Evolutionary conservation across 805 yeast species (phyloP), one percentile per base, ranked within the genome.

Genomic region (Blastobotrys peoriensis): DNA sequence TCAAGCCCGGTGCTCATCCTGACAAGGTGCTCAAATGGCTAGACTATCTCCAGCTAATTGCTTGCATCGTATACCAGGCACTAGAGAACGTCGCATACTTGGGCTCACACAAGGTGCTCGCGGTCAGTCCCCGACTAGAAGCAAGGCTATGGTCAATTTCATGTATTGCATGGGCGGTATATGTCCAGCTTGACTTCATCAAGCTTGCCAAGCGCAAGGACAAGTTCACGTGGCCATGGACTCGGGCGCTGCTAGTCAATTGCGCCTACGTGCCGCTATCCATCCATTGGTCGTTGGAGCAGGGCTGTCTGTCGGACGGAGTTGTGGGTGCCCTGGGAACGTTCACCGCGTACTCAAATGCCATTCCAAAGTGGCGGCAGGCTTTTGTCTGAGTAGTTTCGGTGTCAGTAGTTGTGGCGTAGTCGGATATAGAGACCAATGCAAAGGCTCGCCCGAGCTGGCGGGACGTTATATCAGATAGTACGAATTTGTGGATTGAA

Each of bases 241-340:
- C 36, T 22, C 52, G 56, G 36, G 48, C 52, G 33, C 47, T 67
- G 17, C 43, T 62, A 13, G 62, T 62, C 46, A 66, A 67, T 47
- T 46, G 61, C n/a, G 65, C 67, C 16, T 69, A 68, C 60, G 56
- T 65, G 33, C 73, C 73, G 3, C 52, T 68, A 38, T 64, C 73
- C 2, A 52, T 64, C 34, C 73, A 68, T 52, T 68, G 73, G 73
- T 65, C 71, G 2, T 49, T 63, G 8, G 58, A 60, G 41, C 47
- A 41, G 2, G 73, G 73, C 1, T 46, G 62, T 18, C 46, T 66
- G 19, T 44, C 43, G 20, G 61, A 63, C 19, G 46, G 52, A 30
- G 46, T 49, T 22, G 71, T 69, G 4, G 73, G 73, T 1, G 34
- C 61, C 21, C 47, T 68, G 22, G 73, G 73, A 2, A 51, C 69